Base-by-base conservation (phyloP, 2,329 filamentous ascomycete genomes). In the Cordyceps sp. region DNA sequence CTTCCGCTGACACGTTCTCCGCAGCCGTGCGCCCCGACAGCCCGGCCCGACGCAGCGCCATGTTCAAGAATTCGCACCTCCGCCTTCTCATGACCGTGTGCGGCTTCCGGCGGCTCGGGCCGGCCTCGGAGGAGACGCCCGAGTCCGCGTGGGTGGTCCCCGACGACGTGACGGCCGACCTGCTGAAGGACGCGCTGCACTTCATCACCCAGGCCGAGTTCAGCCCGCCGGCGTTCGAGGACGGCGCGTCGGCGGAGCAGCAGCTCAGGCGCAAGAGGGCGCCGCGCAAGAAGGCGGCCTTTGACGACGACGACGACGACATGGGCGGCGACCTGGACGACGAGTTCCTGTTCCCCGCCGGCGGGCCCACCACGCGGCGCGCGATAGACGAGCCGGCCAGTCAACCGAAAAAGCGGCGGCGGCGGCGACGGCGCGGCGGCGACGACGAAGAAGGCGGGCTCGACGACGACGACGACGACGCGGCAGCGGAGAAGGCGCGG, bases 61-160 rank as follows among this genome's bases (percentile, higher is more conserved):
- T 93, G 55, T 92, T 92, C 61, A 92, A 84, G 48, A 92, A 96
- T 52, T 76, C 81, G 9, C 78, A 88, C 45, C 66, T 96, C 3
- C 78, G 86, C 22, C 72, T 96, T 2, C 67, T 98, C 4, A 78
- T 96, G 69, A 77, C 65, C 2, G 64, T 90, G 0, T 63, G 78
- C 14, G 81, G 80, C 1, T 70, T 92, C 38, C 65, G 78, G 44
- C 66, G 76, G 4, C 52, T 66, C 8, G 53, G 56, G 0, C 59
- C 63, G 1, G 53, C 52, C 1, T 45, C 63, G 4, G 76, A 84
- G 26, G 82, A 93, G 46, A 76, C 81, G 4, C 65, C 69, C 1
- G 79, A 88, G 36, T 77, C 80, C 2, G 61, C 65, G 1, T 96
- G 90, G 90, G 58, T 81, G 27, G 64, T 96, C 26, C 80, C 85